Evolutionary conservation across 768 basidiomycete species (phyloP), one percentile per base, ranked within the genome.

Genomic region (Trametes gibbosa): DNA sequence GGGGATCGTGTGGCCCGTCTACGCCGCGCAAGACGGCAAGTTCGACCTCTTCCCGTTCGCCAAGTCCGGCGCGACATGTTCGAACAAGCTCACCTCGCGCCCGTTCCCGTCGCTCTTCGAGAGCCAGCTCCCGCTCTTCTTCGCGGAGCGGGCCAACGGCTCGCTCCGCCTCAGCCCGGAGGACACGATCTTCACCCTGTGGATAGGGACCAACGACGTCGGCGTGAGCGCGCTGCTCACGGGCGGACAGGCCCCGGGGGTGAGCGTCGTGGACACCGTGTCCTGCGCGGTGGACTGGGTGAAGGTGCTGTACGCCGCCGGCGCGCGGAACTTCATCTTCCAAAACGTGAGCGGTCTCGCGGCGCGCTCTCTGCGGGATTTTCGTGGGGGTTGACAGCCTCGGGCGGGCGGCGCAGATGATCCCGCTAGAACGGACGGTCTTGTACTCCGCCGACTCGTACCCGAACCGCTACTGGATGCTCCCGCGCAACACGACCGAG

Each of bases 301-400:
- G 27, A 81, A 77, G 60, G 73, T 73, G 1, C 65, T 88, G 39
- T 85, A 87, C 65, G 66, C 77, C 12, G 77, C 70, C 49, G 86
- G 87, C 5, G 86, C 84, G 3, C 75, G 85, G 45, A 85, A 88
- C 64, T 86, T 88, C 66, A 68, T 88, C 50, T 84, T 88, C 74
- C 84, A 86, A 62, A 87, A 86, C 63, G 86, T 85, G 59, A 70
- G 82, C 42, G 19, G 8, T 14, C 40, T 17, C 1, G 24, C 23
- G 41, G 21, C 3, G 3, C 17, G 3, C 29, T 32, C 29, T 32
- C 29, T n/a, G n/a, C n/a, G n/a, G n/a, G n/a, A n/a, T n/a, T n/a
- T n/a, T n/a, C n/a, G n/a, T n/a, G n/a, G n/a, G n/a, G n/a, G n/a
- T n/a, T n/a, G n/a, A n/a, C n/a, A n/a, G n/a, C n/a, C n/a, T n/a